A percentile compares a stretch with the other conserved stretches of the same genome.
Conservation (phyloP, 2,329 filamentous ascomycete genomes). For the Aspergillus sp. region DNA sequence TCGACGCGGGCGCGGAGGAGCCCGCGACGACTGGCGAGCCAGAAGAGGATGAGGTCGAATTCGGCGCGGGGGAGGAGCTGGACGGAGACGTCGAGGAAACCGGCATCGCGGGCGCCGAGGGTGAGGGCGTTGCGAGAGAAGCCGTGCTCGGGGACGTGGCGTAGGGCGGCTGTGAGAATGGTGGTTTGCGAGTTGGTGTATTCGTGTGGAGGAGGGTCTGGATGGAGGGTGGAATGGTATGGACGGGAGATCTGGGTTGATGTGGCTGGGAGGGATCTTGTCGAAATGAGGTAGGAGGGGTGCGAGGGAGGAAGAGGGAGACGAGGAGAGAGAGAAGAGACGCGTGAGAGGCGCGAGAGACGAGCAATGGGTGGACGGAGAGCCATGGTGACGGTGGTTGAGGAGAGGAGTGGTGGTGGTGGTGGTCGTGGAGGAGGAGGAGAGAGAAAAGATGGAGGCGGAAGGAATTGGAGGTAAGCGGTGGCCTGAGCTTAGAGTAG, state of each 20-base stretch:
- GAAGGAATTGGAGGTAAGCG: not conserved
- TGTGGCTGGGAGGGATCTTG: not conserved
- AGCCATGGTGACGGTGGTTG: not conserved
- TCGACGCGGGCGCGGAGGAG: conserved; percentile 37
- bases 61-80: conserved; percentile 77
- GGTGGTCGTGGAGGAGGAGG: not conserved
- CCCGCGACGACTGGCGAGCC: conserved; percentile 41
- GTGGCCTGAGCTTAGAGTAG: not conserved
- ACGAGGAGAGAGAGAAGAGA: not conserved
- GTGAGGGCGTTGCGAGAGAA: conserved; percentile 74
- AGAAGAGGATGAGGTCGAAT: conserved; percentile 70
- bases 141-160: conserved; percentile 75
- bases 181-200: conserved; percentile 63
- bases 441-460: not conserved
- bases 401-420: not conserved
- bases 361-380: no score
- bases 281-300: not conserved
- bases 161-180: conserved; percentile 79
- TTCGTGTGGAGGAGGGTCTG: conserved; percentile 56
- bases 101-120: conserved; percentile 76
- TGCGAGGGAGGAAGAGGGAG: not conserved
- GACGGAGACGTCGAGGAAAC: conserved; percentile 82
- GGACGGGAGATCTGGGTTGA: conserved; percentile 23
- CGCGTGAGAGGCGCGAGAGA: not conserved
- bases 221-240: conserved; percentile 76